Base-by-base conservation (phyloP, 2,329 filamentous ascomycete species). In the Chaetomium sp. region DNA sequence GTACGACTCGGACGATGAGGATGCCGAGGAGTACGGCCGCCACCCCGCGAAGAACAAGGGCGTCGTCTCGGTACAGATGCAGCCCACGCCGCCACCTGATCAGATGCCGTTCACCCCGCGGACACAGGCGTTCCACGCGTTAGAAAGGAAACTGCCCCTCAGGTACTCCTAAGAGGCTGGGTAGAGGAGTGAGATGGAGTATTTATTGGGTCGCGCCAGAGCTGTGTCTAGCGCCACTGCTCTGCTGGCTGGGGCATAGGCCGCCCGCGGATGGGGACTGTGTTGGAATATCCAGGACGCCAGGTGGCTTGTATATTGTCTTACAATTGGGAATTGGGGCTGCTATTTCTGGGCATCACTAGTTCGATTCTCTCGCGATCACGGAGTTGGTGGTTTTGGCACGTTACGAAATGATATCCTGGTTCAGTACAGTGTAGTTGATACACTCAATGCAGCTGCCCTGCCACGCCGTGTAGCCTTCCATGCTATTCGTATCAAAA, bases 81-180 rank as follows among this genome's bases (percentile, higher is more conserved):
- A 83, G 63, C 69, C 71, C n/a, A 63, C 69, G 5, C 65, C 68
- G 31, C 56, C 63, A 23, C 27, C 25, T 8, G 60, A 53, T 25
- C 60, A 71, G 50, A 69, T 79, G 68, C 85, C 85, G 0, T 90
- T 83, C 68, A 90, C 88, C 7, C 88, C 88, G 6, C 77, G 89
- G 68, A 90, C 89, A 19, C 82, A 85, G 74, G 89, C 88, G 1
- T 91, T 91, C 73, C 82, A 90, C 71, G 82, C 83, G 13, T 78
- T 89, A 56, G 84, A 88, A 67, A 77, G 85, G 63, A 83, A 84
- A 71, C 74, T 87, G 65, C 85, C 86, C 2, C 73, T 86, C 29
- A 71, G 78, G 27, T 64, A 67, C 47, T 51, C 58, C 3, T 68
- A 19, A 55, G 25, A 19, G 55, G 25, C 35, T 25, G 42, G 25